A percentile compares a stretch with the other conserved stretches of the same genome.
phyloP scores from a whole-genome alignment of 805 yeast species.

The Kluyveromyces wickerhamii region DNA sequence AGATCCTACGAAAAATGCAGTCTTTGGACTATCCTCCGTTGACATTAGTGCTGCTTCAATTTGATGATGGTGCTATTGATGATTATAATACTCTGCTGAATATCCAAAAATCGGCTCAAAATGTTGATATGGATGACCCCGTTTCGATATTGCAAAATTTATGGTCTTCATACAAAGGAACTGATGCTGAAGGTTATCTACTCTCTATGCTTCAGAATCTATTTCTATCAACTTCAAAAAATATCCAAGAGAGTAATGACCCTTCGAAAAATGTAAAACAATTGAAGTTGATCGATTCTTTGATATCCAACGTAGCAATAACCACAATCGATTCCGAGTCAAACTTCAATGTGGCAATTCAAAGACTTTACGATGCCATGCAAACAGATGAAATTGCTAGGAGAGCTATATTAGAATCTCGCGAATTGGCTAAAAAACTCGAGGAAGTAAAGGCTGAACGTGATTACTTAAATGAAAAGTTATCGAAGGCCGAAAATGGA shows the following conservation, averaged over 20 bases:
- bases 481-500: slow-evolving; percentile 75
- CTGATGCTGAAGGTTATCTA: slow-evolving; percentile 44
- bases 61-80: slow-evolving; percentile 37
- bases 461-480: slow-evolving; percentile 57
- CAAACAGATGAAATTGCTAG: slow-evolving; percentile 87
- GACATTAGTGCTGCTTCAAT: slow-evolving; percentile 58
- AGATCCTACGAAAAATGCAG: slow-evolving; percentile 39
- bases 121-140: slow-evolving; percentile 50
- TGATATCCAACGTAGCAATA: slow-evolving; percentile 58
- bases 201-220: slow-evolving; percentile 39
- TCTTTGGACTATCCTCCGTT: slow-evolving; percentile 54
- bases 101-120: slow-evolving; percentile 17
- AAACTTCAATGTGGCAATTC: slow-evolving; percentile 75
- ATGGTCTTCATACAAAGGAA: slow-evolving; percentile 42
- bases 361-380: slow-evolving; percentile 63
- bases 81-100: slow-evolving; percentile 26
- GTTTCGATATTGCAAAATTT: slow-evolving; percentile 52
- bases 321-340: slow-evolving; percentile 47
- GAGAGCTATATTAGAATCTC: slow-evolving; percentile 57
- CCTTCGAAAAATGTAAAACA: slow-evolving; percentile 27
- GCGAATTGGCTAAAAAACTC: slow-evolving; percentile 44
- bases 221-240: slow-evolving; percentile 24
- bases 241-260: slow-evolving; percentile 17
- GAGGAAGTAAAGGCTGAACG: slow-evolving; percentile 44
- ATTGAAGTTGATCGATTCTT: slow-evolving; percentile 56